Percentiles rank a stretch among this genome's conserved stretches.
These are phyloP conservation scores for Thermothielavioides terrestris DNA, from an alignment of 495 filamentous ascomycete genomes.

Conservation along the genomic window DNA sequence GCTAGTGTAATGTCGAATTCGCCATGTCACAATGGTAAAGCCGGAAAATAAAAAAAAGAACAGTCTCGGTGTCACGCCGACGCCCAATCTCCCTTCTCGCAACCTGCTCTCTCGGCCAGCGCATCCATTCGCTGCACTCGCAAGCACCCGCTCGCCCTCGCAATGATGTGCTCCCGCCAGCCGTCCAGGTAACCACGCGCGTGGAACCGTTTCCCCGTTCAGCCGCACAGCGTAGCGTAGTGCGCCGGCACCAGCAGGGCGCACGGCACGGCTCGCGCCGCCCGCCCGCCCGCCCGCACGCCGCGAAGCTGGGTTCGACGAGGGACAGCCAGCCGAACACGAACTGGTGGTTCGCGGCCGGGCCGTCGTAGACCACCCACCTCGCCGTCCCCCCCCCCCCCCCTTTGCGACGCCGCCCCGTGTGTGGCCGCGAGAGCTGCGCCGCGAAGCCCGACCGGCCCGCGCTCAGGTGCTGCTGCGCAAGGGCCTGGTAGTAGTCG, in stretches of 20 bases:
- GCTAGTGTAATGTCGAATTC: no score
- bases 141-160: neutral
- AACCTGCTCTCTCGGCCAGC: neutral
- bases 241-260: neutral
- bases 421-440: neutral
- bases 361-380: neutral
- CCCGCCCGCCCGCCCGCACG: neutral
- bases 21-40: no score
- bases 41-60: no score
- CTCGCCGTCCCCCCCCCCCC: neutral
- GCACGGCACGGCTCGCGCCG: neutral
- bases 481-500: neutral
- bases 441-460: neutral
- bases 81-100: neutral
- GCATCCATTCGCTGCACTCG: neutral
- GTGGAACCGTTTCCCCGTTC: neutral
- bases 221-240: conserved; percentile 3
- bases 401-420: neutral
- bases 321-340: conserved; percentile 3
- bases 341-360: neutral
- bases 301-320: neutral
- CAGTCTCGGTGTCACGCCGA: no score
- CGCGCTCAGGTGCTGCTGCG: conserved; percentile 1
- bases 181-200: neutral
- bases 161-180: neutral